Evolutionary conservation across 1,139 yeast genomes (phyloP).

Genomic region (Pneumocystis carinii): DNA sequence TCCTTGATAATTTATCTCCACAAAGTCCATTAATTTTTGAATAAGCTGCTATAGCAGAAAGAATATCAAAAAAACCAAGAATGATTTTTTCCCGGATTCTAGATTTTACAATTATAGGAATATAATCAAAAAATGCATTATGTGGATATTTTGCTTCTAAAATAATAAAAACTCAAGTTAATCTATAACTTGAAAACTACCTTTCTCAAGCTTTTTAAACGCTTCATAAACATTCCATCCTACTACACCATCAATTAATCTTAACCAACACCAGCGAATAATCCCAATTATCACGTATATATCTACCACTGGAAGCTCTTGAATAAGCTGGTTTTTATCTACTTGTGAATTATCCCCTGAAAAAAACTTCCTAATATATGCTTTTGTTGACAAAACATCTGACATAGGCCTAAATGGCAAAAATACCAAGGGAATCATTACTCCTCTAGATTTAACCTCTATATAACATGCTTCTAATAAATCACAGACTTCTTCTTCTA

Average conservation of each 20-base stretch:
- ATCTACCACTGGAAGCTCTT: constrained; percentile 23
- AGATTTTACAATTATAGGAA: constrained; percentile 9
- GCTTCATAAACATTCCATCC: constrained; percentile 76
- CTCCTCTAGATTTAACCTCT: background rate
- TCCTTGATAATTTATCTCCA: constrained; percentile 63
- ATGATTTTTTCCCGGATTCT: constrained; percentile 36
- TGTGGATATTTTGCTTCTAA: constrained; percentile 9
- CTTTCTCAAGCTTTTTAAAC: constrained; percentile 50
- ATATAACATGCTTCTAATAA: background rate
- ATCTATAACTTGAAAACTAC: constrained; percentile 14
- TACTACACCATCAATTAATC: constrained; percentile 61
- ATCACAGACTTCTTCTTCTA: background rate
- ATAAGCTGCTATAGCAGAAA: constrained; percentile 70
- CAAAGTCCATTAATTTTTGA: constrained; percentile 64
- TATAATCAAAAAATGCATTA: constrained; percentile 7
- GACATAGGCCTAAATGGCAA: background rate
- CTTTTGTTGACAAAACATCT: background rate
- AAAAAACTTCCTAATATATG: background rate
- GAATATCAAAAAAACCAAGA: constrained; percentile 67
- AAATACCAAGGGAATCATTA: background rate
- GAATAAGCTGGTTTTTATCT: constrained; percentile 17
- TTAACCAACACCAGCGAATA: constrained; percentile 42
- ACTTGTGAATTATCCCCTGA: background rate
- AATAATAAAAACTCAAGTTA: background rate
- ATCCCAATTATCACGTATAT: constrained; percentile 20